Conservation (phyloP, 495 filamentous ascomycete species). For the Tuber calosporum region DNA sequence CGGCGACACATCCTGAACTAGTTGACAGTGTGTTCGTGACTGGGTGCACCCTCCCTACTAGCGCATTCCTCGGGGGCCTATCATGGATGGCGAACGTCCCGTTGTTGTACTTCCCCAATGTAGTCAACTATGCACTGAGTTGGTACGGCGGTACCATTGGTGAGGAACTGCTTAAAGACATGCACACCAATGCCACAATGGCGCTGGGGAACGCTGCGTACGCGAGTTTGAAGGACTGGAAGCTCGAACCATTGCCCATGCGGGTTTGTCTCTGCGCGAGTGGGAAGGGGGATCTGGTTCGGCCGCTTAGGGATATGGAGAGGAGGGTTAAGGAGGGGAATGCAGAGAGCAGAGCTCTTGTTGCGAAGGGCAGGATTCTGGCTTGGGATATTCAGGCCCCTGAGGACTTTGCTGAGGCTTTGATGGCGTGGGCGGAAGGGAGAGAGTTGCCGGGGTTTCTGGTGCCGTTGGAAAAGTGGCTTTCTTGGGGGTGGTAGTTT, state of each 20-base stretch:
- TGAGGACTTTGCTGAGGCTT: neutral
- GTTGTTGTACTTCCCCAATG: neutral
- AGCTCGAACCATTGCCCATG: neutral
- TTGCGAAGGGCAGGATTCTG: neutral
- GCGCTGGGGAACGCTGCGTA: neutral
- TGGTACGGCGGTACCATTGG: neutral
- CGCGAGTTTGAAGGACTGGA: neutral
- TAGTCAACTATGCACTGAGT: neutral
- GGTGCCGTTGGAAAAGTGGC: neutral
- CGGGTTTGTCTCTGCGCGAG: neutral
- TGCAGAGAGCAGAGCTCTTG: neutral
- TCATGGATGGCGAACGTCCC: neutral
- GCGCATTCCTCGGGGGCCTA: neutral
- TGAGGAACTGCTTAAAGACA: neutral
- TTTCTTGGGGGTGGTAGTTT: neutral
- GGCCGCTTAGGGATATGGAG: neutral
- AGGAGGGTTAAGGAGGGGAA: neutral
- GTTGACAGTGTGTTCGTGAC: neutral
- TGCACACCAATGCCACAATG: neutral
- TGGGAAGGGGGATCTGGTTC: neutral
- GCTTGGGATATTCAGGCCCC: neutral
- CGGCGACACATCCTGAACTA: neutral
- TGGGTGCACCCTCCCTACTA: neutral
- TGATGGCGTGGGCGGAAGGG: conserved; percentile 1
- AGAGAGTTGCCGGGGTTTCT: neutral